Percentiles rank a stretch among this genome's conserved stretches.
Conservation (phyloP, 805 yeast species). For the Monosporozyma siamensis region DNA sequence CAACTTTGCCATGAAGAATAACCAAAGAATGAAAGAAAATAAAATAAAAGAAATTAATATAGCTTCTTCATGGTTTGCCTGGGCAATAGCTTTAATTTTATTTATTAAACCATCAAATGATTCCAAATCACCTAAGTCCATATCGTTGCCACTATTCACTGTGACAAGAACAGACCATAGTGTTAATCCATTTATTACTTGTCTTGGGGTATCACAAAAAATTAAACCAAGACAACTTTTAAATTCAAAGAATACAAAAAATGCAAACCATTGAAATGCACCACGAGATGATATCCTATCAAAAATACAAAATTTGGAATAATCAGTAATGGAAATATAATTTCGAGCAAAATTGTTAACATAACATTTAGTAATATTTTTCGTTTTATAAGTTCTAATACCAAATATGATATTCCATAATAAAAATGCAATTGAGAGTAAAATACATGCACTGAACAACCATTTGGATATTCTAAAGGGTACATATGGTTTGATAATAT, state of each 20-base stretch:
- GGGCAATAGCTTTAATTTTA: conserved; percentile 49
- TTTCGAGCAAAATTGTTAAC: conserved; percentile 54
- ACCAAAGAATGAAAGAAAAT: conserved; percentile 64
- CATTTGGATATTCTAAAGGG: conserved; percentile 47
- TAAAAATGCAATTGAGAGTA: conserved; percentile 52
- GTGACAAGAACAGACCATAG: conserved; percentile 40
- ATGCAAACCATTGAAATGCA: conserved; percentile 57
- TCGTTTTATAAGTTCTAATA: conserved; percentile 44
- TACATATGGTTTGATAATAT: conserved; percentile 38
- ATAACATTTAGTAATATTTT: conserved; percentile 61
- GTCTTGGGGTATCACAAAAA: conserved; percentile 79
- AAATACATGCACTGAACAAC: conserved; percentile 71
- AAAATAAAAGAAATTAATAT: conserved; percentile 65
- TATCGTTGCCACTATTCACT: conserved; percentile 20
- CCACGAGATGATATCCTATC: conserved; percentile 53
- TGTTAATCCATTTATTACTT: conserved; percentile 70
- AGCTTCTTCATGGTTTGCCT: conserved; percentile 52
- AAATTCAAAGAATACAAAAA: conserved; percentile 53
- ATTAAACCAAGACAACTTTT: conserved; percentile 54
- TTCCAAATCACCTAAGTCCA: conserved; percentile 25
- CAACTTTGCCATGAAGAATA: conserved; percentile 50
- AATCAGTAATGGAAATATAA: conserved; percentile 46
- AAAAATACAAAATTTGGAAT: conserved; percentile 62
- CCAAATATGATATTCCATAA: conserved; percentile 52
- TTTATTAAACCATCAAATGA: conserved; percentile 27